Evolutionary conservation across 2,329 filamentous ascomycete genomes (phyloP).

Genomic region (Trichophyton mentagrophytes): DNA sequence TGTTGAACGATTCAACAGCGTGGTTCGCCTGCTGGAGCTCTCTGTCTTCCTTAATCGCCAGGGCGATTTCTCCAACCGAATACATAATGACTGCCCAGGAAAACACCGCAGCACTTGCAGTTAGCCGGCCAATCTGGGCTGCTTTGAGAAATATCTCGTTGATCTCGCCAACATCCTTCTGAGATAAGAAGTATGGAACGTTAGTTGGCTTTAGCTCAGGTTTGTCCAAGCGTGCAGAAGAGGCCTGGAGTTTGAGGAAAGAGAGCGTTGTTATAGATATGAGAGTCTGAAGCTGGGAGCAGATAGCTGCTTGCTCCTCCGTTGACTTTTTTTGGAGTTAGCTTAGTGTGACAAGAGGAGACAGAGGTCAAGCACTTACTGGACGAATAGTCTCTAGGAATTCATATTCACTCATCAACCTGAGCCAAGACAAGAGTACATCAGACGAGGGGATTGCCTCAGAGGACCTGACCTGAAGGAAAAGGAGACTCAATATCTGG

Average conservation of each 20-base stretch:
- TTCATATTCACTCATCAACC: conserved; percentile 51
- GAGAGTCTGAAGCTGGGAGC: conserved; percentile 54
- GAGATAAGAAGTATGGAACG: conserved; percentile 53
- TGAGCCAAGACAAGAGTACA: conserved; percentile 58
- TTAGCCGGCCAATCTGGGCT: conserved; percentile 43
- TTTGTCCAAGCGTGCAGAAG: conserved; percentile 39
- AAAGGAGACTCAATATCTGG: conserved; percentile 60
- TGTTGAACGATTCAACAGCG: conserved; percentile 30
- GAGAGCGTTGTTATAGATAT: conserved; percentile 57
- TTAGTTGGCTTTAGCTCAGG: conserved; percentile 10
- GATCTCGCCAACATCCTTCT: conserved; percentile 56
- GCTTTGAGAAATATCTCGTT: conserved; percentile 57
- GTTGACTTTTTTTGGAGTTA: conserved; percentile 24
- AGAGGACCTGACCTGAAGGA: conserved; percentile 53
- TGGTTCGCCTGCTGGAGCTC: conserved; percentile 32
- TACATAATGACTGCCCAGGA: conserved; percentile 70
- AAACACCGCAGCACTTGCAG: conserved; percentile 61
- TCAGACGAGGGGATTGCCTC: conserved; percentile 45
- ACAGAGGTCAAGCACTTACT: conserved; percentile 31
- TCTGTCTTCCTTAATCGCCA: conserved; percentile 45
- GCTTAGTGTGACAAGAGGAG: background rate
- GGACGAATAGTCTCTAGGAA: conserved; percentile 56
- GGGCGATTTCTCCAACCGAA: conserved; percentile 52
- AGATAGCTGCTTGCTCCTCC: conserved; percentile 26
- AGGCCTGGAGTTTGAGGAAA: conserved; percentile 55